Base-by-base conservation (phyloP, 192 early-diverging fungal genomes). In the Linderina pennispora region DNA sequence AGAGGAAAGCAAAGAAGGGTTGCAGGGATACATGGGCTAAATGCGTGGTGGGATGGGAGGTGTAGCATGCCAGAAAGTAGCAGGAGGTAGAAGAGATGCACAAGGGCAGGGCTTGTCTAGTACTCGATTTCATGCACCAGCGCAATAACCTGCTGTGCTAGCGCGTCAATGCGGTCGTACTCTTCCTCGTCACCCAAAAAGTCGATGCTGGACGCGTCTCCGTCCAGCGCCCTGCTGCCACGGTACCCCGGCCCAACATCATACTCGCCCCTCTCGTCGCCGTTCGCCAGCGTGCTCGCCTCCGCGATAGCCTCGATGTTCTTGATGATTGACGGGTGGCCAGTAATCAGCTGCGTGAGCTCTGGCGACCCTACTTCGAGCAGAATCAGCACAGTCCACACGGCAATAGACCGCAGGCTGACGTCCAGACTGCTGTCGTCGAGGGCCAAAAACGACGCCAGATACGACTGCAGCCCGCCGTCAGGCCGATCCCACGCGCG, bases 301-400 rank as follows among this genome's bases (percentile, higher is more conserved):
- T 53, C 37, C 2, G 65, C 59, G 15, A 74, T 58, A 36, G 58
- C 64, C 17, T 62, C 47, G 22, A 67, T 63, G 51, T 58, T 67
- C 23, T 50, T 56, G 48, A 74, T 46, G n/a, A 74, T 62, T 8
- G 71, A 67, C 26, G 71, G 71, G 23, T 74, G 71, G 16, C 49
- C 33, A 21, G 58, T 51, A 10, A 75, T 58, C 38, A 75, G 62
- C 5, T 47, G 54, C 2, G 68, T 48, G 22, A 75, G 50, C 25
- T 65, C 56, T n/a, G 65, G 50, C 15, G 65, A 59, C 49, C 55
- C 60, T 49, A 57, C 59, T 37, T 86, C 84, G 47, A 89, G 57
- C 59, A 89, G 80, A 74, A 88, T 83, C 15, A 84, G 75, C 53
- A 92, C 80, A 19, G 88, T 92, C 88, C 88, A 92, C 26, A 90